phyloP scores from a whole-genome alignment of 1,139 yeast genomes.

The Taiozyma sp. region DNA sequence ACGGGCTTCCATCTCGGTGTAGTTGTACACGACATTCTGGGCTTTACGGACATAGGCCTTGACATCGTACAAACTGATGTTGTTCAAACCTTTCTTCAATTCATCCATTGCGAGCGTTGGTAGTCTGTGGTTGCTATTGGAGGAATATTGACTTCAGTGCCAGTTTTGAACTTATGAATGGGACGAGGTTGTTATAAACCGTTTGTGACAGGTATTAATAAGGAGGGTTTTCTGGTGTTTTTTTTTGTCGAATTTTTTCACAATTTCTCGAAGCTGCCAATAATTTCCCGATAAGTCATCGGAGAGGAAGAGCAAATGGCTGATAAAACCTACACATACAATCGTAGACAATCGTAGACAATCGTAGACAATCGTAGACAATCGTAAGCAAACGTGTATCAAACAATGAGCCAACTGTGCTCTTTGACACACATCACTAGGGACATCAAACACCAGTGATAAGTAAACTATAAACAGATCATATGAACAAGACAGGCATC shows the following conservation, averaged over 20 bases:
- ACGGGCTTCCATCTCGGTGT: conserved; percentile 93
- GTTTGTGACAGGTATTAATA: not conserved
- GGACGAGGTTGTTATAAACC: too few species aligned
- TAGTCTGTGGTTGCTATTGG: not conserved
- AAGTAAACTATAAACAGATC: not conserved
- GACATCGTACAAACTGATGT: conserved; percentile 87
- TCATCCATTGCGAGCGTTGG: conserved; percentile 19
- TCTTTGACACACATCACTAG: not conserved
- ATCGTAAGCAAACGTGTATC: too few species aligned
- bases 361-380: not conserved
- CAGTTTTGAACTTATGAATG: not conserved
- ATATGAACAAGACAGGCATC: not conserved
- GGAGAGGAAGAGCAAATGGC: not conserved
- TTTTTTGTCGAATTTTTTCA: not conserved
- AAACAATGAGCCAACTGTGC: not conserved
- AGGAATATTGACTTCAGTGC: not conserved
- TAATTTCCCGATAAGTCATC: not conserved
- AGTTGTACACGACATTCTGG: conserved; percentile 92
- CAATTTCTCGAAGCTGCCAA: not conserved
- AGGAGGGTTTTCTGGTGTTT: not conserved
- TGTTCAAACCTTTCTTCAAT: conserved; percentile 46
- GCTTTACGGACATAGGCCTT: conserved; percentile 98
- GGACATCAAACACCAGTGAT: not conserved
- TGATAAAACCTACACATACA: not conserved
- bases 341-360: not conserved